Conservation (phyloP, 495 filamentous ascomycete species). For the Talaromyces thailandensis region DNA sequence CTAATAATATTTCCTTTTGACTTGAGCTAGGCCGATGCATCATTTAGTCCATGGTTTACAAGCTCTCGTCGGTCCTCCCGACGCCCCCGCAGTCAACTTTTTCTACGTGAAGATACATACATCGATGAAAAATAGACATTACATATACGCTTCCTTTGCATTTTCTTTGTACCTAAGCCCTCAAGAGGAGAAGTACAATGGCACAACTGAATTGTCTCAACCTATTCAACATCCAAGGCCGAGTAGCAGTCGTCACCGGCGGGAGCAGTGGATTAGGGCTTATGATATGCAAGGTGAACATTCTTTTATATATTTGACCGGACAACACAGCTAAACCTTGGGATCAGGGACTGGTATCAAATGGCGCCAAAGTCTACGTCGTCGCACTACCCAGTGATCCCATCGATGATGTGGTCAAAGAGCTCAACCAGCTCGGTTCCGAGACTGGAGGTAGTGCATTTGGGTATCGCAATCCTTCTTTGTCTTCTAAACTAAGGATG, state of each 20-base stretch:
- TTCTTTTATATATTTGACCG: neutral
- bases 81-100: neutral
- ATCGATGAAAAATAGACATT: neutral
- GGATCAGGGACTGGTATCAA: conserved; percentile 26
- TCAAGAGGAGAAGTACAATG: neutral
- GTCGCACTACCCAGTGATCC: conserved; percentile 26
- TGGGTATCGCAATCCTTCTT: conserved; percentile 15
- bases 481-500: neutral
- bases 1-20: neutral
- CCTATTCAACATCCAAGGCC: conserved; percentile 21
- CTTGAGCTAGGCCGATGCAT: neutral
- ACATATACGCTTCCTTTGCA: neutral
- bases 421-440: conserved; percentile 22
- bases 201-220: conserved; percentile 3
- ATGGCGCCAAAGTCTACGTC: conserved; percentile 35
- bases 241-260: conserved; percentile 33
- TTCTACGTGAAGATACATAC: neutral
- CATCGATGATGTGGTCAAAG: conserved; percentile 19
- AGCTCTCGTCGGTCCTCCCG: neutral
- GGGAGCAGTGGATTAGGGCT: conserved; percentile 35
- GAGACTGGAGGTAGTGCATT: conserved; percentile 22
- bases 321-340: neutral
- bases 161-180: neutral
- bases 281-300: conserved; percentile 30
- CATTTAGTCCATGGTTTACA: neutral